These are phyloP conservation scores for Pseudogymnoascus sp. DNA, from an alignment of 2,329 filamentous ascomycete species.

Conservation along the genomic window DNA sequence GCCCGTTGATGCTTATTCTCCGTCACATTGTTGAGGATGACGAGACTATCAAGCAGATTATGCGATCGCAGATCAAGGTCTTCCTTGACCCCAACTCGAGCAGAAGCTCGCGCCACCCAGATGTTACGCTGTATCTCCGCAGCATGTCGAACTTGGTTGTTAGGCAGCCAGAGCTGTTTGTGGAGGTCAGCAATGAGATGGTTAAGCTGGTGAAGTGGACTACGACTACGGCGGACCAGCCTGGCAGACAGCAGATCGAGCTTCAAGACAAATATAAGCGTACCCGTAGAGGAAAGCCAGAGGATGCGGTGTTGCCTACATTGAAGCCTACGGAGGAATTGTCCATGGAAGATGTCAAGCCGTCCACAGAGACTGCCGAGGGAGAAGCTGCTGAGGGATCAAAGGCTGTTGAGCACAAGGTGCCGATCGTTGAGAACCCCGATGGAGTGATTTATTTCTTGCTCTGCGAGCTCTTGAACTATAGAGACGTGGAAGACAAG, in stretches of 20 bases:
- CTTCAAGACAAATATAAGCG: neutral
- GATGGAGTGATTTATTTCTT: constrained; percentile 95
- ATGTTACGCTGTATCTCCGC: constrained; percentile 68
- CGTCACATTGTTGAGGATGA: constrained; percentile 94
- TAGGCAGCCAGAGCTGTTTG: constrained; percentile 76
- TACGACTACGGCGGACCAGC: constrained; percentile 29
- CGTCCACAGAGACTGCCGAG: constrained; percentile 52
- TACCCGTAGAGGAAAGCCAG: constrained; percentile 17
- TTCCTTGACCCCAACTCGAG: constrained; percentile 55
- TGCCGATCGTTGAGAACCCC: constrained; percentile 81
- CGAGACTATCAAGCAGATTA: constrained; percentile 81
- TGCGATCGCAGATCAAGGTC: constrained; percentile 80
- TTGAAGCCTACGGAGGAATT: constrained; percentile 30
- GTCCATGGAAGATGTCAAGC: constrained; percentile 46
- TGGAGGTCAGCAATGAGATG: constrained; percentile 80
- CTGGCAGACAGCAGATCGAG: constrained; percentile 38
- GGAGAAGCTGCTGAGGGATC: constrained; percentile 57
- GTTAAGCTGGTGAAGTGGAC: constrained; percentile 63
- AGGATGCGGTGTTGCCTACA: constrained; percentile 28
- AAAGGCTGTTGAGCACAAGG: constrained; percentile 66
- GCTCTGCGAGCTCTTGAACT: constrained; percentile 84
- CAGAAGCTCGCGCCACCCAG: constrained; percentile 50
- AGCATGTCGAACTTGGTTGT: constrained; percentile 73
- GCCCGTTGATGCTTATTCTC: constrained; percentile 64
- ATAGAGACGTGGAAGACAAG: constrained; percentile 87